These are phyloP conservation scores for Apiospora rasikravindrae DNA, from an alignment of 2,329 filamentous ascomycete species.

Conservation along the genomic window DNA sequence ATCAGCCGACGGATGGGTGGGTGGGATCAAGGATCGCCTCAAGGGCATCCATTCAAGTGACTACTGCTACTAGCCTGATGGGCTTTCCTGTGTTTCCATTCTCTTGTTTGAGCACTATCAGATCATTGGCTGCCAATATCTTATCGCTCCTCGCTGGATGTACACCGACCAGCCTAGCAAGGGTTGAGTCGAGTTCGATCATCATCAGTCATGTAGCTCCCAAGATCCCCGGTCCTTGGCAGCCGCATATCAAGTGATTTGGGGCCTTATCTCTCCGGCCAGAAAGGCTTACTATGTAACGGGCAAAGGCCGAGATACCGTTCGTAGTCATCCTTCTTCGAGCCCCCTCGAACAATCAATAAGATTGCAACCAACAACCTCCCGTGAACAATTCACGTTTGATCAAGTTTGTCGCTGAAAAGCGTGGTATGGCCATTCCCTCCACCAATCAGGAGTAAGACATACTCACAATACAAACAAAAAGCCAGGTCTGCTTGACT, in stretches of 20 bases:
- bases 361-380: background rate
- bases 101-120: background rate
- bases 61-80: background rate
- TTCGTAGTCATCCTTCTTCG: background rate
- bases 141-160: background rate
- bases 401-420: background rate
- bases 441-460: background rate
- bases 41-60: background rate
- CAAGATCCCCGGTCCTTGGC: background rate
- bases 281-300: background rate
- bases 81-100: background rate
- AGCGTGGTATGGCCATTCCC: background rate
- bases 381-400: background rate
- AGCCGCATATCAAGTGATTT: background rate
- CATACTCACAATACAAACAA: slow-evolving; percentile 6
- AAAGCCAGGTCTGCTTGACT: background rate
- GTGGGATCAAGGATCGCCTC: background rate
- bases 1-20: background rate
- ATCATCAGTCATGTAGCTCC: background rate
- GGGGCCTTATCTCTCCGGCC: background rate
- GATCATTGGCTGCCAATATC: background rate
- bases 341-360: background rate
- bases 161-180: background rate
- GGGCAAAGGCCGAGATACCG: background rate
- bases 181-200: background rate